Evolutionary conservation across 2,329 filamentous ascomycete genomes (phyloP).

Genomic region (Claviceps sp.): DNA sequence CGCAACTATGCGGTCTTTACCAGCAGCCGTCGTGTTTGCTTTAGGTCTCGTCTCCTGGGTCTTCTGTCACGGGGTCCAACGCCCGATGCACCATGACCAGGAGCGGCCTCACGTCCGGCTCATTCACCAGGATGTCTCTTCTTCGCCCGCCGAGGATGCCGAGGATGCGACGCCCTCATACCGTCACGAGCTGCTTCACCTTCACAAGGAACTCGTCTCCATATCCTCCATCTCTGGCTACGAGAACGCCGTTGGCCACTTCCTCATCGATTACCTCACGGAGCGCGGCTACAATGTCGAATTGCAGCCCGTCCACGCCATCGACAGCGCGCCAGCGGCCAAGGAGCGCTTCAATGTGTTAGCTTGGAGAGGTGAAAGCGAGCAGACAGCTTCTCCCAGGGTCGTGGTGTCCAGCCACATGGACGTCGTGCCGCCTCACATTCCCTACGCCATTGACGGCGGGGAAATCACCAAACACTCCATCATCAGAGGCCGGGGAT

Average conservation of each 20-base stretch:
- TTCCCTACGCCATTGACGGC: slow-evolving; percentile 49
- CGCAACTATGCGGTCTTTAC: slow-evolving; percentile 1
- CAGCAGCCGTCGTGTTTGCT: slow-evolving; percentile 1
- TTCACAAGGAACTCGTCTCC: slow-evolving; percentile 64
- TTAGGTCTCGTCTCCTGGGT: slow-evolving; percentile 6
- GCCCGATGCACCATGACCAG: not conserved
- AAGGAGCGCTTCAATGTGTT: slow-evolving; percentile 54
- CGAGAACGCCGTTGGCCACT: slow-evolving; percentile 55
- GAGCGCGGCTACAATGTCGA: slow-evolving; percentile 28
- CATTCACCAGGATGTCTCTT: not conserved
- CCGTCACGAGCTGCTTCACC: slow-evolving; percentile 44
- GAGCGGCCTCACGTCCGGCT: not conserved
- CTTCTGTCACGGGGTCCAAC: slow-evolving; percentile 5
- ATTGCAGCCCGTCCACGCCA: slow-evolving; percentile 25
- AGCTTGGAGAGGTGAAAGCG: slow-evolving; percentile 42
- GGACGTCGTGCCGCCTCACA: slow-evolving; percentile 62
- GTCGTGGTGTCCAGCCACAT: slow-evolving; percentile 70
- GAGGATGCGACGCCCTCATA: slow-evolving; percentile 18
- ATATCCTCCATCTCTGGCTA: slow-evolving; percentile 58
- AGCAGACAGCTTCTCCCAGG: slow-evolving; percentile 33
- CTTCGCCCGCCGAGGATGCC: not conserved
- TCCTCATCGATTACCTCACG: slow-evolving; percentile 53
- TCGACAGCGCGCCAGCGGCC: slow-evolving; percentile 16
- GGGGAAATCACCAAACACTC: slow-evolving; percentile 30
- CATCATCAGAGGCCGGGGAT: slow-evolving; percentile 57